Evolutionary conservation across 2,329 filamentous ascomycete species (phyloP).

Genomic region (Harringtonia aguacate): DNA sequence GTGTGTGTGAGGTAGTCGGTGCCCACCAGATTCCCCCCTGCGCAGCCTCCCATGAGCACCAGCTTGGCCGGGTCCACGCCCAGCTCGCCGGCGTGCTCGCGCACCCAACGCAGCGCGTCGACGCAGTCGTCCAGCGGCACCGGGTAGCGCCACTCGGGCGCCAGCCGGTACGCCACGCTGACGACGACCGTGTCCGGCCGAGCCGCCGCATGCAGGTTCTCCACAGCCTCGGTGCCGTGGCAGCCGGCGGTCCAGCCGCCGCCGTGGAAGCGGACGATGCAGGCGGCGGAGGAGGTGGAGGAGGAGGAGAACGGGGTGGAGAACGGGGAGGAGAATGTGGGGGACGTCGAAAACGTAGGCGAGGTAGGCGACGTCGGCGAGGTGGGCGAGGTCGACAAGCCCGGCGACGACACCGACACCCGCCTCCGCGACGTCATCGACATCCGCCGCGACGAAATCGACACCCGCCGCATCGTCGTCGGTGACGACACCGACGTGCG

Average conservation of each 20-base stretch:
- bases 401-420: too few species aligned
- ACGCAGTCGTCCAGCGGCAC: constrained; percentile 38
- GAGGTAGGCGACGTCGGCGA: too few species aligned
- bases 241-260: constrained; percentile 23
- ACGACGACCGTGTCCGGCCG: constrained; percentile 23
- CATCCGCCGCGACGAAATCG: too few species aligned
- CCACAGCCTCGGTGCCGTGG: constrained; percentile 22
- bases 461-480: too few species aligned
- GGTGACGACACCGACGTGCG: constrained; percentile 8
- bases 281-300: too few species aligned
- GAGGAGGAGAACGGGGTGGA: too few species aligned
- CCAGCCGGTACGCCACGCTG: constrained; percentile 27
- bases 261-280: constrained; percentile 23
- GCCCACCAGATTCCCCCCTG: constrained; percentile 34
- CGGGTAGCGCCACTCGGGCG: constrained; percentile 39
- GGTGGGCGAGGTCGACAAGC: too few species aligned
- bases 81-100: constrained; percentile 30
- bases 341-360: too few species aligned
- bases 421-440: too few species aligned
- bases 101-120: constrained; percentile 33
- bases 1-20: too few species aligned
- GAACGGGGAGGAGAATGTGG: too few species aligned
- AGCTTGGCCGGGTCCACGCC: constrained; percentile 24
- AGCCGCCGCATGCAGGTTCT: constrained; percentile 23
- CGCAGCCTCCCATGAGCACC: constrained; percentile 36